Evolutionary conservation across 2,329 filamentous ascomycete genomes (phyloP).

Genomic region (Trichophyton simii): DNA sequence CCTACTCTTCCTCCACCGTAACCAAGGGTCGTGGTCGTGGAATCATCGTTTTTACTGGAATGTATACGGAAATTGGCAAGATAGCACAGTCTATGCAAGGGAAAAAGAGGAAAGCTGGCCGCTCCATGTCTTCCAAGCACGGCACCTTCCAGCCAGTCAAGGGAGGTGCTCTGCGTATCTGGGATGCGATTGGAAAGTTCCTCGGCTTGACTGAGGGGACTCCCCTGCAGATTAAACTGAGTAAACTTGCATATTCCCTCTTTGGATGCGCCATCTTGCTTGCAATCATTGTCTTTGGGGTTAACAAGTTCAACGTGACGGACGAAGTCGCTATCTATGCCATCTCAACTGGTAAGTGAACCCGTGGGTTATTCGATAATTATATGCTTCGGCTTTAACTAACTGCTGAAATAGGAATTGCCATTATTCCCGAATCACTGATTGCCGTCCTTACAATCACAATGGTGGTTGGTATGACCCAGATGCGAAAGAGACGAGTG

Average conservation of each 20-base stretch:
- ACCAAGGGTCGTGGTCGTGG: slow-evolving; percentile 48
- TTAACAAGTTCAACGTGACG: slow-evolving; percentile 44
- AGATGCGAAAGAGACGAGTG: slow-evolving; percentile 42
- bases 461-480: slow-evolving; percentile 44
- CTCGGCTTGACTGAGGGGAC: slow-evolving; percentile 58
- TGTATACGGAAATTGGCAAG: slow-evolving; percentile 50
- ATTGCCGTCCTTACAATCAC: slow-evolving; percentile 52
- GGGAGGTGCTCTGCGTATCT: slow-evolving; percentile 37
- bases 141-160: slow-evolving; percentile 36
- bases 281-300: slow-evolving; percentile 50
- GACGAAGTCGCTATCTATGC: slow-evolving; percentile 49
- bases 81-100: slow-evolving; percentile 47
- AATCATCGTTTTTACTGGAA: slow-evolving; percentile 47
- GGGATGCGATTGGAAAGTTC: slow-evolving; percentile 41
- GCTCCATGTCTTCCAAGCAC: slow-evolving; percentile 37
- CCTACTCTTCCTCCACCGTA: slow-evolving; percentile 48
- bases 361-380: neutral
- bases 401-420: slow-evolving; percentile 30
- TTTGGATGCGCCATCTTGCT: slow-evolving; percentile 58
- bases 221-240: slow-evolving; percentile 71
- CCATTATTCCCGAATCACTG: slow-evolving; percentile 52
- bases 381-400: slow-evolving; percentile 9
- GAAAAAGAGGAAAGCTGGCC: slow-evolving; percentile 31
- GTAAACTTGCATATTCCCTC: slow-evolving; percentile 69
- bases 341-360: slow-evolving; percentile 37